phyloP scores from a whole-genome alignment of 2,329 filamentous ascomycete genomes.

The Aureobasidium pullulans region DNA sequence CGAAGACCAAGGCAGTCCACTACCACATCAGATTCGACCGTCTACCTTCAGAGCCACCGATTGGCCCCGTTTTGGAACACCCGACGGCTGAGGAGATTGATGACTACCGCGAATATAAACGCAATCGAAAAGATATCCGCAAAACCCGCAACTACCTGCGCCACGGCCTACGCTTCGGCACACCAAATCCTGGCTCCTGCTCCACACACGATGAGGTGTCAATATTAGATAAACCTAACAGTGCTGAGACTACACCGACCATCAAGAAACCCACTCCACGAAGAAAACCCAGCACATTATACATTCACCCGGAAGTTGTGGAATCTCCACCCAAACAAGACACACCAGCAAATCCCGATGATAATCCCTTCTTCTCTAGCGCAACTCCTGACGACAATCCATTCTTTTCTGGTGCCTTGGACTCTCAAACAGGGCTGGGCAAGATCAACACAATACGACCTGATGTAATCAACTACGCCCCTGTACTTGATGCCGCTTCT shows the following conservation, averaged over 20 bases:
- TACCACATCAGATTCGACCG: conserved; percentile 36
- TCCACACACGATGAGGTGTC: background rate
- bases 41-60: conserved; percentile 21
- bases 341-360: background rate
- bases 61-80: conserved; percentile 31
- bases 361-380: conserved; percentile 4
- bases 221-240: background rate
- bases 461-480: conserved; percentile 6
- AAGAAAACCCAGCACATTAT: background rate
- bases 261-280: background rate
- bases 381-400: conserved; percentile 3
- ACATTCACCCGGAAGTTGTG: background rate
- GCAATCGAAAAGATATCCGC: conserved; percentile 22
- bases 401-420: conserved; percentile 6
- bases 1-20: conserved; percentile 22
- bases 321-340: background rate
- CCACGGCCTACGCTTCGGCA: background rate
- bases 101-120: conserved; percentile 43
- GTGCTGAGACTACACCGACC: background rate
- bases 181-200: background rate
- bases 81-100: conserved; percentile 40
- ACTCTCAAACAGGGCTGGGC: background rate
- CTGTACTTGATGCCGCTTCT: conserved; percentile 3
- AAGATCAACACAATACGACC: conserved; percentile 6
- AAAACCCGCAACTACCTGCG: background rate